A percentile compares a stretch with the other conserved stretches of the same genome.
Conservation (phyloP, 169 alveolate genomes). For the Cryptosporidium parvum region DNA sequence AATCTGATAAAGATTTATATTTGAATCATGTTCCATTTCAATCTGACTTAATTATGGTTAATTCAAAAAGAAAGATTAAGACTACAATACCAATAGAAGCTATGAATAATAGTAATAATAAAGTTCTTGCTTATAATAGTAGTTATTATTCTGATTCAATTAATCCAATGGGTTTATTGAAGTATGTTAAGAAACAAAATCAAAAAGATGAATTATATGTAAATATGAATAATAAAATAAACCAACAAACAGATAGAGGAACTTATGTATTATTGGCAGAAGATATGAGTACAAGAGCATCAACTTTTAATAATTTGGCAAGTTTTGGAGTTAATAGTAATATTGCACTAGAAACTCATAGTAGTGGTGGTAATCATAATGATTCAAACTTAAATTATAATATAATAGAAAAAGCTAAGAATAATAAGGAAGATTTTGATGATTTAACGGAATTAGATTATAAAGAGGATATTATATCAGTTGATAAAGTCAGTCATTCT, state of each 20-base stretch:
- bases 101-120: neutral
- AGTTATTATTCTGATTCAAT: neutral
- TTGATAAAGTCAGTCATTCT: neutral
- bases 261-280: neutral
- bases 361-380: no score
- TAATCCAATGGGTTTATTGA: slow-evolving; percentile 48
- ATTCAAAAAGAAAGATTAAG: slow-evolving; percentile 24
- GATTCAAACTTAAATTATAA: neutral
- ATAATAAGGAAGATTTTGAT: neutral
- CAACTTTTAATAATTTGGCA: slow-evolving; percentile 16
- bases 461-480: no score
- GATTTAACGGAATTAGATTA: neutral
- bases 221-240: neutral
- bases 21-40: slow-evolving; percentile 55
- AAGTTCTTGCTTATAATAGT: neutral
- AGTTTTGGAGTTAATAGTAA: slow-evolving; percentile 18
- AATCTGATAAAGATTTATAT: neutral
- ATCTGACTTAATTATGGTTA: slow-evolving; percentile 26
- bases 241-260: neutral
- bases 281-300: slow-evolving; percentile 65
- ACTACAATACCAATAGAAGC: slow-evolving; percentile 49
- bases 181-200: neutral
- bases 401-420: no score
- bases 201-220: neutral
- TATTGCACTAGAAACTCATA: neutral